phyloP scores from a whole-genome alignment of 2,329 filamentous ascomycete genomes.

The Hypoxylon sp. region DNA sequence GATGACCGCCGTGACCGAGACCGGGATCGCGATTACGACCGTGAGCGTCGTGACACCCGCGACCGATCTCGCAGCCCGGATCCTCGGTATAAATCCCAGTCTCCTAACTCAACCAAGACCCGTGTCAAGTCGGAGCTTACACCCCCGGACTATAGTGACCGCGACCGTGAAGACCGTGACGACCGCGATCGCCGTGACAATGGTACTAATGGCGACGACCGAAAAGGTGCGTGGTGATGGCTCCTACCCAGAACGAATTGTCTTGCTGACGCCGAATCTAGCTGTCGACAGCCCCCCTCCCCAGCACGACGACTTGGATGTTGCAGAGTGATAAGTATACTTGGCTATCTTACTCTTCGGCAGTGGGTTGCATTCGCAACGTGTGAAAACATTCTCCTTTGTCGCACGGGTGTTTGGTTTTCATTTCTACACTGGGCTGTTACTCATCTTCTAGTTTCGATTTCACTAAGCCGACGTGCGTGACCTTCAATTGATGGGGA shows the following conservation, averaged over 20 bases:
- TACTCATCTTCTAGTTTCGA: conserved; percentile 54
- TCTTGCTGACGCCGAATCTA: conserved; percentile 49
- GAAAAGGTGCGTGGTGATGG: conserved; percentile 77
- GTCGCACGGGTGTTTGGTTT: conserved; percentile 44
- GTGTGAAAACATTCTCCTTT: conserved; percentile 41
- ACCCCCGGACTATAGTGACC: conserved; percentile 57
- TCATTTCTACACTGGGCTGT: conserved; percentile 46
- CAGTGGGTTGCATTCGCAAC: conserved; percentile 41
- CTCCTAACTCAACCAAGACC: conserved; percentile 2
- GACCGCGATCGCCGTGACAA: conserved; percentile 82
- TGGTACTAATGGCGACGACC: conserved; percentile 86
- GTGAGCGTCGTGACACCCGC: conserved; percentile 68
- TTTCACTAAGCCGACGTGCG: conserved; percentile 36
- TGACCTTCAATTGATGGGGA: conserved; percentile 26
- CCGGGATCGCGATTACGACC: conserved; percentile 69
- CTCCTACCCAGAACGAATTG: conserved; percentile 28
- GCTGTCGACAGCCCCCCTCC: conserved; percentile 83
- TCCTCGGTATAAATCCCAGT: conserved; percentile 51
- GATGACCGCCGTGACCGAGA: conserved; percentile 86
- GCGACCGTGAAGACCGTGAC: conserved; percentile 76
- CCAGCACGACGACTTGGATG: conserved; percentile 94
- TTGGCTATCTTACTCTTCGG: conserved; percentile 35
- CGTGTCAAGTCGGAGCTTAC: conserved; percentile 26
- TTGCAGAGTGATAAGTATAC: conserved; percentile 77
- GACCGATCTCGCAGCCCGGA: conserved; percentile 83